phyloP scores from a whole-genome alignment of 805 yeast species.

The Jamesozyma jinghongensis region DNA sequence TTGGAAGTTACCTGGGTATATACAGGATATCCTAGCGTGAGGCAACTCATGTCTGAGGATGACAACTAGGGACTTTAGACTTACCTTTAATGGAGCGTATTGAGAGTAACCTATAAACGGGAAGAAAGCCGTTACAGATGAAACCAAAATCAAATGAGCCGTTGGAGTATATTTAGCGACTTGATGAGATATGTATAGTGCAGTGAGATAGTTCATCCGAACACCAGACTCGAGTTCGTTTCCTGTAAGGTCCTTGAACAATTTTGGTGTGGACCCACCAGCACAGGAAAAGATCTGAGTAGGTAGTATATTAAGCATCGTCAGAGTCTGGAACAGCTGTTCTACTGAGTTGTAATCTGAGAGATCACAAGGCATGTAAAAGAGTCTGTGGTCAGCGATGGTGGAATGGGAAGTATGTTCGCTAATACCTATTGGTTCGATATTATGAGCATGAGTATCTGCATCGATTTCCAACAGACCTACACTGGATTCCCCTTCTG shows the following conservation, averaged over 20 bases:
- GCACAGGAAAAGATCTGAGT: conserved; percentile 81
- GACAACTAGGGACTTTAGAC: conserved; percentile 65
- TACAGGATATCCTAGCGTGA: conserved; percentile 59
- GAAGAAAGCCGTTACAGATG: conserved; percentile 74
- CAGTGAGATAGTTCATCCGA: conserved; percentile 60
- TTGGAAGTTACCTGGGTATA: conserved; percentile 81
- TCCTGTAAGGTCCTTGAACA: conserved; percentile 58
- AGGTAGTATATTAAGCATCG: conserved; percentile 36
- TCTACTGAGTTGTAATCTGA: conserved; percentile 45
- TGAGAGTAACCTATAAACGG: conserved; percentile 88
- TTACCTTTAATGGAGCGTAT: conserved; percentile 85
- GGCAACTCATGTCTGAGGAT: conserved; percentile 78
- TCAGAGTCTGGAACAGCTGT: conserved; percentile 16
- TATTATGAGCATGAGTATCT: neutral
- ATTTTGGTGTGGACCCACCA: conserved; percentile 72
- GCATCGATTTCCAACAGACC: neutral
- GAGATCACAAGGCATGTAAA: conserved; percentile 56
- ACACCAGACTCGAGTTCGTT: conserved; percentile 55
- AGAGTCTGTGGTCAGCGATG: conserved; percentile 23
- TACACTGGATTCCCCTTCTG: conserved; percentile 1
- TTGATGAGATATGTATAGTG: conserved; percentile 61
- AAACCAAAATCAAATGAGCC: conserved; percentile 52
- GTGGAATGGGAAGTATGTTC: neutral
- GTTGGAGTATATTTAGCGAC: conserved; percentile 35
- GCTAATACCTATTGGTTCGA: conserved; percentile 1